Evolutionary conservation across 805 yeast species (phyloP), one percentile per base, ranked within the genome.

Genomic region (Naumovozyma dairenensis): DNA sequence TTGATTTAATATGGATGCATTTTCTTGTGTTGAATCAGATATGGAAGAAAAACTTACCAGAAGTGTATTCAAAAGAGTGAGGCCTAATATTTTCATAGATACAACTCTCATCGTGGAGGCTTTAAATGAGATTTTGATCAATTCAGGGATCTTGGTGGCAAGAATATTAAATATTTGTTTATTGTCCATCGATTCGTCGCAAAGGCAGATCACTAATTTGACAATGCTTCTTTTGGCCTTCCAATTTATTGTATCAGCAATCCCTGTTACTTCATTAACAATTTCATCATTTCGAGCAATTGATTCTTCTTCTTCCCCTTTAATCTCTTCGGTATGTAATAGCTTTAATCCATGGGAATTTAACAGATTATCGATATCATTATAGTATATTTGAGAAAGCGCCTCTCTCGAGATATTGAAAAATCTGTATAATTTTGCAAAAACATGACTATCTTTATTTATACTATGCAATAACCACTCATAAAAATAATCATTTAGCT

Each of bases 91-190:
- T 43, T 83, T 74, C 39, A 86, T 61, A 3, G 65, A 60, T 21
- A 70, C 57, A 3, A 83, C 68, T 4, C 78, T 69, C 0, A 93
- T 72, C 0, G 94, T 81, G 0, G 94, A 75, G 0, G 94, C 85
- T 8, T 80, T 67, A 48, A 84, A 87, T 1, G 95, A 77, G 4
- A 85, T 63, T 40, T 80, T 77, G 18, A 87, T 77, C 25, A 89
- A 57, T 15, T 82, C 93, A 6, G 74, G 65, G 5, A 79, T 78
- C 36, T 69, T 71, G 4, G 17, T 19, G 2, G 27, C 15, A 15
- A 48, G 21, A 1, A 34, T 10, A 2, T 25, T 14, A 13, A 31
- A 25, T 10, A 34, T 9, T 5, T 31, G 39, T 5, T 41, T 37
- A 21, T 32, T 27, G 6, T 33, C 20, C 4, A 33, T 30, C 8